Base-by-base conservation (phyloP, 225 moss, liverwort and hornwort species). In the Marchantia paleacea region DNA sequence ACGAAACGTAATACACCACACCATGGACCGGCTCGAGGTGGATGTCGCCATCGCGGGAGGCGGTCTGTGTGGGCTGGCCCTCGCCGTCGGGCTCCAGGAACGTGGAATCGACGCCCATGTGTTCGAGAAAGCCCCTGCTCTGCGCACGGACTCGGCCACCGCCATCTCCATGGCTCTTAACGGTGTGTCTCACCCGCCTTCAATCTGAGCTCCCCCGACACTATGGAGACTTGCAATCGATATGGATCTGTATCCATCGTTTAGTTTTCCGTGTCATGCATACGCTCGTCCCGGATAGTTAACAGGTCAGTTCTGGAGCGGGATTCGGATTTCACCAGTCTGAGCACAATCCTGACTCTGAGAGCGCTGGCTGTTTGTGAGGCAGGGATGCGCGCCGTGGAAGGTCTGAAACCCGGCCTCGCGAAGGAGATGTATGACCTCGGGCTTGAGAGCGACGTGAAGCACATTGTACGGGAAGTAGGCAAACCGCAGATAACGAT, bases 41-140 rank as follows among this genome's bases (percentile, higher is more conserved):
- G 91, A 88, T 22, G 81, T 90, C 9, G 85, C 85, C 39, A 90
- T 90, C 8, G 85, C 87, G 12, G 90, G 89, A 30, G 90, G 90
- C 10, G 91, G 87, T 10, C 50, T 90, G 26, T 85, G 69, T 24
- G 88, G 90, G 13, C 28, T 90, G 47, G 88, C 85, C 7, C 71
- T 90, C 20, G 90, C 87, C 12, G 52, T 90, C 61, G 91, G 90
- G 16, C 61, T 91, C 55, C 91, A 90, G 64, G 90, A 84, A 66
- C 82, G 87, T 55, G 87, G 90, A 65, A 90, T 90, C 62, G 78
- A 79, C 68, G 82, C 83, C 12, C 84, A 82, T 47, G 84, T 90
- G 14, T 90, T 90, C 31, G 90, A 91, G 75, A 92, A 84, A 78
- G 69, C 39, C 49, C 49, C 76, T 14, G 81, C 65, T 63, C 49